Evolutionary conservation across 257 asterid species (phyloP).

Genomic region (Lycium barbarum): DNA sequence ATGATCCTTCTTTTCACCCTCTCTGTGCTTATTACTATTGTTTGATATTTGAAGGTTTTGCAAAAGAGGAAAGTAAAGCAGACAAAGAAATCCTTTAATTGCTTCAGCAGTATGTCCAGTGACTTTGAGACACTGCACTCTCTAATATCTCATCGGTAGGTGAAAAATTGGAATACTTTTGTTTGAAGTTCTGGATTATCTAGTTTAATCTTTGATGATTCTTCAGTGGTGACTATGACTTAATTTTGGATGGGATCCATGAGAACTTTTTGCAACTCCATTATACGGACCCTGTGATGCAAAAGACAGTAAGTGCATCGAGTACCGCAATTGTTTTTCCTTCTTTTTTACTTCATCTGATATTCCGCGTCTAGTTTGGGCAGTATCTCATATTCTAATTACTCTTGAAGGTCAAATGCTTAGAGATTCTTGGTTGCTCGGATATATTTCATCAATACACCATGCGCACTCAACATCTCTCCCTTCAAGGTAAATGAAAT

Average conservation of each 20-base stretch:
- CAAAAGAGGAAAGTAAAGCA: conserved; percentile 73
- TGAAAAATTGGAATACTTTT: conserved; percentile 31
- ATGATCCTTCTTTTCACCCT: neutral
- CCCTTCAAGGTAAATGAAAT: conserved; percentile 69
- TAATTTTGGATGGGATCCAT: conserved; percentile 86
- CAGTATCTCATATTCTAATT: neutral
- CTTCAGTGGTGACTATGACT: conserved; percentile 89
- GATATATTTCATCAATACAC: conserved; percentile 69
- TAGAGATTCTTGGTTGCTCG: conserved; percentile 75
- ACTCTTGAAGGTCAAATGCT: conserved; percentile 71
- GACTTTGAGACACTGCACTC: conserved; percentile 80
- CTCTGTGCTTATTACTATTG: neutral
- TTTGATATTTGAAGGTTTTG: conserved; percentile 62
- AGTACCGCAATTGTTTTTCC: conserved; percentile 19
- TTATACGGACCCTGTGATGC: conserved; percentile 92
- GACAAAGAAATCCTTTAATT: conserved; percentile 50
- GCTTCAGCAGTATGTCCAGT: conserved; percentile 49
- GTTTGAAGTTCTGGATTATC: conserved; percentile 37
- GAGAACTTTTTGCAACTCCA: conserved; percentile 83
- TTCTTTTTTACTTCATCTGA: neutral
- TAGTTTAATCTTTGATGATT: conserved; percentile 34
- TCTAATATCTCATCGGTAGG: conserved; percentile 82
- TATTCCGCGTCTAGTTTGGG: neutral
- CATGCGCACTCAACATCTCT: conserved; percentile 86
- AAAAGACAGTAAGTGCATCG: conserved; percentile 78